A percentile compares a stretch with the other conserved stretches of the same genome.
These are phyloP conservation scores for Ampelocalamus luodianensis DNA, from an alignment of 176 grass and related monocot species.

Conservation along the genomic window DNA sequence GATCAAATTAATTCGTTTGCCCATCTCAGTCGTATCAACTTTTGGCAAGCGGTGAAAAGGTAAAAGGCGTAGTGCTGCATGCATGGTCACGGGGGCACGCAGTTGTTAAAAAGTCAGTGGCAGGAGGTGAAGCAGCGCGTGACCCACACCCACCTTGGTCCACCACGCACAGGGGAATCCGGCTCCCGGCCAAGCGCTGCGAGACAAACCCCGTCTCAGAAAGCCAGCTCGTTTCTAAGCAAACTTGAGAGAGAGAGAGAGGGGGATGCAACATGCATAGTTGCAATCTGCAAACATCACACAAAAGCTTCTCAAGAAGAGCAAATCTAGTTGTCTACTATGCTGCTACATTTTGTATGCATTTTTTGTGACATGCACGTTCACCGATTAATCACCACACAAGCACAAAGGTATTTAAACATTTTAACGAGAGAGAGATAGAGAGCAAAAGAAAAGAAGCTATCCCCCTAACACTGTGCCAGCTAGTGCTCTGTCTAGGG, in stretches of 20 bases:
- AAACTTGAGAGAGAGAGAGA: background rate
- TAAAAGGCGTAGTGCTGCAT: background rate
- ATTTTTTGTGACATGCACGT: conserved; percentile 1
- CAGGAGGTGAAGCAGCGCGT: background rate
- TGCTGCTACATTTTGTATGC: background rate
- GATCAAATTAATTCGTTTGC: background rate
- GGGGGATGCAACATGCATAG: background rate
- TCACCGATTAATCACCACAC: background rate
- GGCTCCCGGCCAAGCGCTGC: conserved; percentile 63
- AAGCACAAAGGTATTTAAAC: background rate
- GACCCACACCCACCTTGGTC: conserved; percentile 2
- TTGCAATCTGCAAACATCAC: background rate
- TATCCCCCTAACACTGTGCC: conserved; percentile 61
- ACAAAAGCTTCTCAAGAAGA: conserved; percentile 3
- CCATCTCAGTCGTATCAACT: conserved; percentile 29
- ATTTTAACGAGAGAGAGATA: background rate
- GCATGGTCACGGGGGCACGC: conserved; percentile 32
- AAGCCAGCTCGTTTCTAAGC: conserved; percentile 41
- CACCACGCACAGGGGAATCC: conserved; percentile 63
- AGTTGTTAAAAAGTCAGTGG: background rate
- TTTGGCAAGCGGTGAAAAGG: conserved; percentile 14
- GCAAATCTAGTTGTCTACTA: background rate
- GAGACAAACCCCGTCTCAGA: conserved; percentile 68
- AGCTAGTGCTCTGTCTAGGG: conserved; percentile 58
- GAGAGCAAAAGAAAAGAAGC: background rate